phyloP scores from a whole-genome alignment of 495 filamentous ascomycete species.

The Darksidea phi region DNA sequence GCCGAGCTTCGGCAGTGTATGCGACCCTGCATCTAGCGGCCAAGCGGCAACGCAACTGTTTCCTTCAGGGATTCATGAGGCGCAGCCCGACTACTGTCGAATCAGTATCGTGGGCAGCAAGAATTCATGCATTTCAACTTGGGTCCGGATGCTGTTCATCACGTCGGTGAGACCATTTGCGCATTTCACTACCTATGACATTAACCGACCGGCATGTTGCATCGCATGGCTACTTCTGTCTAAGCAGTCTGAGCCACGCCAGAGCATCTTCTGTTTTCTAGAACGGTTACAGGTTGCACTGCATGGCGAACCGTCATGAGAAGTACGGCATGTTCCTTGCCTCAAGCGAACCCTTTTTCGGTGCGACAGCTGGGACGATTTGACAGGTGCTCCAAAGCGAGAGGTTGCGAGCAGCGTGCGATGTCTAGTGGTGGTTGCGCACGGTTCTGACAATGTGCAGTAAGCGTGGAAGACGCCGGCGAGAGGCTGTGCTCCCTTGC shows the following conservation, averaged over 20 bases:
- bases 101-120: constrained; percentile 15
- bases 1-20: constrained; percentile 13
- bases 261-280: constrained; percentile 28
- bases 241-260: constrained; percentile 23
- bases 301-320: constrained; percentile 33
- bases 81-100: constrained; percentile 16
- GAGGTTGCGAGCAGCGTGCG: constrained; percentile 13
- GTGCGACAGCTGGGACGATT: constrained; percentile 5
- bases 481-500: constrained; percentile 34
- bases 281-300: constrained; percentile 37
- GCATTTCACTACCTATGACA: constrained; percentile 2
- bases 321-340: constrained; percentile 11
- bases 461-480: constrained; percentile 2
- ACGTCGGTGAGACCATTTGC: neutral
- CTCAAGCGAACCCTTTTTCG: constrained; percentile 4
- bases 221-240: constrained; percentile 31
- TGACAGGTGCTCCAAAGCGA: neutral
- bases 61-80: constrained; percentile 3
- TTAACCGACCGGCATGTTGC: constrained; percentile 35
- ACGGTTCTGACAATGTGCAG: neutral
- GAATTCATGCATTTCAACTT: constrained; percentile 20
- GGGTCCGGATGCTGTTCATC: neutral
- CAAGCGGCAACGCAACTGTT: constrained; percentile 8
- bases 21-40: constrained; percentile 8
- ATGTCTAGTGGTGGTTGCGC: neutral